A percentile compares a stretch with the other conserved stretches of the same genome.
Evolutionary conservation across 1,284 basidiomycete genomes (phyloP).

Genomic region (Phellopilus nigrolimitatus): DNA sequence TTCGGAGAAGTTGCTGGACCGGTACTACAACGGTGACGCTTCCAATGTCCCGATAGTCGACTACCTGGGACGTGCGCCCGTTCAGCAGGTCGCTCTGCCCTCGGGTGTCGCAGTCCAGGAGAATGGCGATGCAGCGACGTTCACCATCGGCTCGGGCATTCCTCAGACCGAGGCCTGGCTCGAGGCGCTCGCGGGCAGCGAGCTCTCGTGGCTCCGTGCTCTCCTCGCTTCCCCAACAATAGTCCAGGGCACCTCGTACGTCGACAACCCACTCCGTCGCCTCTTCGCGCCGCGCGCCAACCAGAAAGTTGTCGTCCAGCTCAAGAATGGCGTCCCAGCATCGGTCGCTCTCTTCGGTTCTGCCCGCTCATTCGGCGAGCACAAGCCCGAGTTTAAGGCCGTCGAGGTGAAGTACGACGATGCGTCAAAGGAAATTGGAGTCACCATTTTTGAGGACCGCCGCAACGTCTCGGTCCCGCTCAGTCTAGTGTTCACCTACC

Average conservation of each 20-base stretch:
- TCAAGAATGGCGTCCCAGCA: slow-evolving; percentile 41
- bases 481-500: slow-evolving; percentile 79
- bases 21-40: slow-evolving; percentile 77
- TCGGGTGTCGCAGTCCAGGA: slow-evolving; percentile 48
- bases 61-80: slow-evolving; percentile 70
- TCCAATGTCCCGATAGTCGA: slow-evolving; percentile 79
- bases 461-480: slow-evolving; percentile 76
- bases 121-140: slow-evolving; percentile 46
- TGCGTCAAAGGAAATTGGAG: slow-evolving; percentile 56
- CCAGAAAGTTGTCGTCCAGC: slow-evolving; percentile 70
- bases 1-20: slow-evolving; percentile 76
- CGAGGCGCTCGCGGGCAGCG: slow-evolving; percentile 75
- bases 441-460: slow-evolving; percentile 86
- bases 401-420: slow-evolving; percentile 68
- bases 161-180: slow-evolving; percentile 77
- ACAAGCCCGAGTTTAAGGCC: slow-evolving; percentile 78
- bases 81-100: slow-evolving; percentile 25
- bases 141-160: slow-evolving; percentile 50
- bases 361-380: slow-evolving; percentile 76
- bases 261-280: slow-evolving; percentile 88
- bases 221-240: slow-evolving; percentile 79
- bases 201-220: slow-evolving; percentile 85
- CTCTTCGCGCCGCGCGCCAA: slow-evolving; percentile 78
- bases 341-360: slow-evolving; percentile 69
- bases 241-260: slow-evolving; percentile 78